Base-by-base conservation (phyloP, 805 yeast genomes). In the Candida argentea region DNA sequence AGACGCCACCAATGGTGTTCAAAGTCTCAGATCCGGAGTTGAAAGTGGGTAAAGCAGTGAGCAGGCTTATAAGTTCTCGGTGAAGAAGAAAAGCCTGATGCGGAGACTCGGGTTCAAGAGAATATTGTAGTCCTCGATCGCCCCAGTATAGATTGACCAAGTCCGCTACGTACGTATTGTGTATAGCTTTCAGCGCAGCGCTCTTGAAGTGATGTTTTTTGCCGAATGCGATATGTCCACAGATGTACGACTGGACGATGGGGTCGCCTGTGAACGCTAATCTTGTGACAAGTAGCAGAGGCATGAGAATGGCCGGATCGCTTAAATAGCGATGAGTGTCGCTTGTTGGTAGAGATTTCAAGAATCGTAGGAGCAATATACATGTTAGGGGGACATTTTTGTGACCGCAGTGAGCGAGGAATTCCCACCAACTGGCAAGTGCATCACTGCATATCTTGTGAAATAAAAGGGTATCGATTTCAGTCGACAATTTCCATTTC, bases 81-180 rank as follows among this genome's bases (percentile, higher is more conserved):
- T 56, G 57, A 20, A 59, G 44, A 31, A 51, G 44, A 42, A 68
- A 55, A 4, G 65, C 70, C 25, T 48, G 54, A n/a, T 55, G 54
- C 5, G 54, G 45, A 0, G 61, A 41, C 2, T 42, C 44, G 2
- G 43, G 34, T 7, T 40, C 34, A 2, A 16, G 22, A 15, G 46
- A 59, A n/a, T 43, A 43, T 15, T 57, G 57, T 35, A 72, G 64
- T 1, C 74, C 69, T 38, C 56, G 61, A 36, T 72, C 69, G 33
- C 78, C 48, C 81, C 81, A 75, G 0, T 68, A 26, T 9, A 66
- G 51, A 32, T 75, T 74, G 34, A 76, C 58, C 5, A 66, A 42
- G 39, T 75, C 81, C 61, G 70, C 65, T 6, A 73, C 65, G 33
- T 63, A 68, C 0, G 71, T 49, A 32, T 72, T 72, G 26, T 66